Base-by-base conservation (phyloP, 1,139 yeast species). In the Hyphopichia khmerensis region DNA sequence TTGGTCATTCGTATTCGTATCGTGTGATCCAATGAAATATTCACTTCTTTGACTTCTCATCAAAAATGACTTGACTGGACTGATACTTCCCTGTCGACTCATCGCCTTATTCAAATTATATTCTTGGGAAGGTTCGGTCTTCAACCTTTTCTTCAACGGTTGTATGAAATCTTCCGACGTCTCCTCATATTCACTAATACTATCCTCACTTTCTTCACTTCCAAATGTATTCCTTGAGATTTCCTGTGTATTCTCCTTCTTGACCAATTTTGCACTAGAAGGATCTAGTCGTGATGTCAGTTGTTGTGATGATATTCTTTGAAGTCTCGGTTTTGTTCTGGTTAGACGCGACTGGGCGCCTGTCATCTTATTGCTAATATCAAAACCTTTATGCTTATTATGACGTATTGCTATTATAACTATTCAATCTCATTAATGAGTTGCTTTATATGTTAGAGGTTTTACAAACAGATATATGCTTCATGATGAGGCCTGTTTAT, bases 1-100 rank as follows among this genome's bases (percentile, higher is more conserved):
- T 41, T 62, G 64, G 11, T 44, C 43, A 27, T 44, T 16, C 11
- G 9, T 18, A 11, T 15, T 11, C 21, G 16, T 13, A 17, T 14
- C 23, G 4, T 19, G 7, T 5, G 21, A 8, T 16, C 10, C 13
- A 9, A 13, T 26, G 4, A 13, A 7, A 7, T 7, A 26, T 3
- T 26, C 13, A 26, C n/a, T 26, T 8, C 29, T 26, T 16, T 35
- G 18, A 16, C 38, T 26, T 35, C 19, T 26, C 29, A 26, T 26
- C n/a, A 26, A 26, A 17, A 35, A 35, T 16, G 38, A 35, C 16
- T 35, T 35, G 14, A 35, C 19, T 3, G 38, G 38, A 26, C 38
- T 35, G 4, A 13, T 8, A 8, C 14, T 26, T 17, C 23, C 14
- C 8, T 16, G 23, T 26, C 29, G 5, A 26, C 10, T 8, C 24